Evolutionary conservation across 768 basidiomycete species (phyloP), one percentile per base, ranked within the genome.

Genomic region (Pleurotus tuber-regium): DNA sequence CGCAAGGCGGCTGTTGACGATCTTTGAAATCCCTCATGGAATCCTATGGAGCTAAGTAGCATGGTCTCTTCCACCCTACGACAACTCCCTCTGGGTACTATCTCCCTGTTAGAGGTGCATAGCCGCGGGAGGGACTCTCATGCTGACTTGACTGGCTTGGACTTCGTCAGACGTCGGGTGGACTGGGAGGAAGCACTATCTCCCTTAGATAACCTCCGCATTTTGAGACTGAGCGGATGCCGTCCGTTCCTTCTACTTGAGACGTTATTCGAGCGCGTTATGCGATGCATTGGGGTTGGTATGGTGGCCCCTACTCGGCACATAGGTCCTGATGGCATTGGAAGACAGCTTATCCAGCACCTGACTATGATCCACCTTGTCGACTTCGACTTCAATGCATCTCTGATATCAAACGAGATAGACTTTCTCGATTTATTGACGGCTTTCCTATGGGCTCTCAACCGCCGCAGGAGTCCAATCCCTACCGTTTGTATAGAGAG

Each of bases 221-320:
- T 31, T 10, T 19, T 47, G 3, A 30, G 24, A 30, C 30, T 47
- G 12, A 16, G 19, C 9, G 7, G 14, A 12, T 47, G 26, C 29
- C 30, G 44, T 16, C 44, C 44, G 9, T 4, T 33, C 8, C 7
- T 47, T 16, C 44, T 47, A 9, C n/a, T 47, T 8, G 44, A 47
- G 44, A 30, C 30, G 12, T 14, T 47, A 4, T 31, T 47, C 21
- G 44, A 47, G 30, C 30, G 21, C 12, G 44, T 29, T 8, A 47
- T 47, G 44, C 29, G 29, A n/a, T 47, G 44, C 29, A 47, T 47
- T 4, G 44, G 44, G 26, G 21, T 47, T 7, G 21, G 44, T 16
- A 47, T 47, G 28, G 29, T 28, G 29, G n/a, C 44, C 28, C 30
- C 29, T 9, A 33, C 44, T 18, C 5, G 29, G 6, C 44, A 47